A percentile compares a stretch with the other conserved stretches of the same genome.
Evolutionary conservation across 305 asterid species (phyloP).

Genomic region (Fraxinus sp.): DNA sequence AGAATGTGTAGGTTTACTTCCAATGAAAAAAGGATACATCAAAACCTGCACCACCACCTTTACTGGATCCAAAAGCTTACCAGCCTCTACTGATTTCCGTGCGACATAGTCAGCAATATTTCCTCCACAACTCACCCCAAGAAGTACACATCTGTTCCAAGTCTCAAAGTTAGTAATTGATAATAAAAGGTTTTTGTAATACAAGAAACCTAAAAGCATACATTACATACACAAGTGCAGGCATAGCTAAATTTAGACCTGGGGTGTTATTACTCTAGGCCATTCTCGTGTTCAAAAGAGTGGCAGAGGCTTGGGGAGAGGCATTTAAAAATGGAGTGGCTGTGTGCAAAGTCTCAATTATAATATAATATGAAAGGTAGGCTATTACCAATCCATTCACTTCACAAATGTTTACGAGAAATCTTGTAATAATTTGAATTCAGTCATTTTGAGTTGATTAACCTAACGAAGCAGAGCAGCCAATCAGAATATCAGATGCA

Average conservation of each 20-base stretch:
- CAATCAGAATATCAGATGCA: background rate
- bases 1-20: slow-evolving; percentile 81
- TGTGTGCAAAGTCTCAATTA: background rate
- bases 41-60: slow-evolving; percentile 90
- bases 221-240: background rate
- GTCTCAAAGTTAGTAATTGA: background rate
- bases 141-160: slow-evolving; percentile 78
- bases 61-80: slow-evolving; percentile 80
- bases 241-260: background rate
- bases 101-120: slow-evolving; percentile 77
- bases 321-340: background rate
- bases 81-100: slow-evolving; percentile 72
- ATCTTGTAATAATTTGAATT: background rate
- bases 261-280: background rate
- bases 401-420: background rate
- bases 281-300: background rate
- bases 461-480: background rate
- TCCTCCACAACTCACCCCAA: slow-evolving; percentile 96
- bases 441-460: background rate
- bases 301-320: background rate
- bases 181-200: slow-evolving; percentile 11
- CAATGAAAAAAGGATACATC: slow-evolving; percentile 90
- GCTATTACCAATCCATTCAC: background rate
- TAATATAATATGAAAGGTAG: background rate
- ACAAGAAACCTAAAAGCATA: background rate